Evolutionary conservation across 1,284 basidiomycete genomes (phyloP), one percentile per base, ranked within the genome.

Genomic region (Leccinum subfulvum): DNA sequence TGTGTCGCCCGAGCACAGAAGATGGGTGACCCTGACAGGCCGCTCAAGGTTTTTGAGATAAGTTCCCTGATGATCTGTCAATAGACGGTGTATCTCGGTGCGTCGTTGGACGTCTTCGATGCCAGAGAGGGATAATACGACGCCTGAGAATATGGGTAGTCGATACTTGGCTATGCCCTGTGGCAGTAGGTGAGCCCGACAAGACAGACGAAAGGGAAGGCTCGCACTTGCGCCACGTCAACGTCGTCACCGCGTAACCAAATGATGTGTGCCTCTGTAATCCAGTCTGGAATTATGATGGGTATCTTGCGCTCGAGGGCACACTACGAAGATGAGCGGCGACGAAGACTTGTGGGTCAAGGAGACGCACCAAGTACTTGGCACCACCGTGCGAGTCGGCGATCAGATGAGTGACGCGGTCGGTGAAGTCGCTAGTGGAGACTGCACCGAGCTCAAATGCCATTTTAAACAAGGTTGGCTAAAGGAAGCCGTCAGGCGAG

Each of bases 171-270:
- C 70, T 33, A 88, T 68, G 68, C 82, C 84, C 86, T 90, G 67
- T 8, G 13, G 53, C 14, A 41, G 55, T 51, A 14, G 18, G 51
- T 68, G 56, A 51, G 52, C 23, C 35, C 14, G 69, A 21, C 55
- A 77, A 78, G 71, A 76, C 65, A 3, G 21, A 6, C 18, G 11
- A 11, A 4, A 55, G 11, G 8, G 23, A 30, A 13, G 16, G 13
- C 30, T 5, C 77, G 56, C 53, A 84, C 84, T 66, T 78, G 70
- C 44, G 79, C 73, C 2, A 88, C 71, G 58, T 92, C 85, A 11
- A 92, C 84, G 64, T 90, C 87, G 65, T 92, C 90, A 3, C 92
- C 92, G 47, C 79, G 79, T 21, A 90, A 77, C 92, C 93, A 95
- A 28, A 87, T 78, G 7, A 85, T 77, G 72, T 91, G 84, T 63